Evolutionary conservation across 495 filamentous ascomycete genomes (phyloP), one percentile per base, ranked within the genome.

Genomic region (Paragyromitra xinjiangensis): DNA sequence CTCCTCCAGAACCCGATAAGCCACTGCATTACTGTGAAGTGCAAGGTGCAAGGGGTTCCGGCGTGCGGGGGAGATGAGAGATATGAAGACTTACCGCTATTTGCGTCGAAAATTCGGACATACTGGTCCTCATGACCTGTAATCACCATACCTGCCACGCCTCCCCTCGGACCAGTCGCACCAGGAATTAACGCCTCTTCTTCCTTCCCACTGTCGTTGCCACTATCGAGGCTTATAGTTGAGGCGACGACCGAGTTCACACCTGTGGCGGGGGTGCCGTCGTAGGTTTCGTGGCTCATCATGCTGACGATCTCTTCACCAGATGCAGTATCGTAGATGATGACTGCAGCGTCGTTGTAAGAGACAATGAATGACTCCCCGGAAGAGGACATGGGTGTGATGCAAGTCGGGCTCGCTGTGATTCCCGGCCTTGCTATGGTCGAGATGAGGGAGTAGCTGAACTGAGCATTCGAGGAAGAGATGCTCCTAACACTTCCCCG

Each of bases 91-190:
- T 83, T 90, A 98, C 95, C 95, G 84, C 93, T 97, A 82, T 98
- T 98, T 26, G 95, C 95, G 86, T 99, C 95, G 80, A 97, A 99
- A 87, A 99, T 96, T 77, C 95, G 87, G 76, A 99, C 94, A 81
- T 92, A 97, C 78, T 91, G 89, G 85, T 99, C 95, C 84, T 99
- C 95, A 82, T 98, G 94, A 77, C 95, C 95, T 63, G 91, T 95
- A 77, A 98, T 96, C 48, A 99, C 90, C 50, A 95, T 91, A 6
- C 95, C 96, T 79, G 97, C 94, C 1, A 97, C 90, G 26, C 92
- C 94, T 26, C 89, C 91, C 75, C 90, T 93, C 16, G 90, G 90
- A 2, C 96, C 94, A 8, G 96, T 98, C 24, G 94, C 92, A 8
- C 92, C 92, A 72, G 91, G 89, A 0, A 91, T 88, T 0, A 91